Base-by-base conservation (phyloP, 495 filamentous ascomycete genomes). In the Aspergillus egyptiacus region DNA sequence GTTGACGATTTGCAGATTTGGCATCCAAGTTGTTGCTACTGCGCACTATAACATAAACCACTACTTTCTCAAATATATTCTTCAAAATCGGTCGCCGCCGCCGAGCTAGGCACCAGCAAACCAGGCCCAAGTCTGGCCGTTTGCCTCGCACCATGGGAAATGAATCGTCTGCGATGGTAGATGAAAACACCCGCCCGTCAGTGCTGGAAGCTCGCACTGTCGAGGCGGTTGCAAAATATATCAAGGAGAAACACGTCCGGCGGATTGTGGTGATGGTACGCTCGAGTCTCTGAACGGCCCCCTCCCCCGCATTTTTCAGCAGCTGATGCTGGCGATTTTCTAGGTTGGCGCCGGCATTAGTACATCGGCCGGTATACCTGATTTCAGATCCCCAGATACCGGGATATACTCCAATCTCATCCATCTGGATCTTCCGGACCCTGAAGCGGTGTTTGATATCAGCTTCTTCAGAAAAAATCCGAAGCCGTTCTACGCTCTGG, bases 321-420 rank as follows among this genome's bases (percentile, higher is more conserved):
- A 38, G 17, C 33, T 38, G 17, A 25, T 31, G 23, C 5, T 33
- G 38, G 32, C n/a, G 15, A 32, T 38, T 5, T 4, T 45, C 20
- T 33, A 73, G 72, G 73, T 72, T 3, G 73, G 75, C 34, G 75
- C 74, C 20, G 74, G 75, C 18, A 74, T 79, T 34, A 89, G 85
- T 27, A 91, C 88, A 14, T 87, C 85, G 19, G 80, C 90, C n/a
- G 88, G 88, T 30, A 91, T 94, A 43, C 89, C 89, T 39, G 89
- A 95, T 59, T 95, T 94, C 55, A 78, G 89, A 41, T 90, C 86
- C 2, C 87, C 88, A 58, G 86, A 86, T 53, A 90, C 79, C 0
- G 89, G 89, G 13, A 77, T 95, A 43, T 98, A 97, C 66, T 80
- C 87, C 60, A 96, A 97, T 60, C 78, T 97, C 10, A 83, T 84